A percentile compares a stretch with the other conserved stretches of the same genome.
Evolutionary conservation across 2,329 filamentous ascomycete genomes (phyloP).

Genomic region (Ophiostoma ulmi): DNA sequence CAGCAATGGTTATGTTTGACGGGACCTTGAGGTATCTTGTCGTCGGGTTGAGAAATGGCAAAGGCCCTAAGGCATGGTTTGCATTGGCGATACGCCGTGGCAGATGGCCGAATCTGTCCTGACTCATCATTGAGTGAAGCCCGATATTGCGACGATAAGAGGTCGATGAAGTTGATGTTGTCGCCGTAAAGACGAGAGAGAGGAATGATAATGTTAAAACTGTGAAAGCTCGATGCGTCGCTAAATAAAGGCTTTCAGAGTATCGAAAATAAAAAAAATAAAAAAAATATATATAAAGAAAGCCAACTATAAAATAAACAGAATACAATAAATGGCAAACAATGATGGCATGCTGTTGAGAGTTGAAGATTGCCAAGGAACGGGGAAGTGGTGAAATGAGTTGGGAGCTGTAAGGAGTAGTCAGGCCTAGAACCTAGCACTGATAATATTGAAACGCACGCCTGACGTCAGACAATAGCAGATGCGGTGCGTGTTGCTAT

Average conservation of each 20-base stretch:
- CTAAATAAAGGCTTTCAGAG: neutral
- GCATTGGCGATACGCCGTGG: constrained; percentile 22
- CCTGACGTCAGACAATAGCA: neutral
- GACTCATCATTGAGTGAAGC: neutral
- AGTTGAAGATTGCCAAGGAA: constrained; percentile 1
- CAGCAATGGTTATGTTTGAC: neutral
- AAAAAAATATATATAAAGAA: too few species aligned
- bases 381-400: neutral
- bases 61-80: constrained; percentile 1
- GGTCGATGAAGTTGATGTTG: too few species aligned
- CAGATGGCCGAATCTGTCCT: constrained; percentile 12
- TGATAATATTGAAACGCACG: neutral
- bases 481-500: neutral
- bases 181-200: neutral
- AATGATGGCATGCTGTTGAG: neutral
- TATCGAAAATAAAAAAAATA: neutral
- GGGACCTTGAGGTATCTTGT: constrained; percentile 26
- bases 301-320: neutral
- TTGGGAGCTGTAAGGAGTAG: neutral
- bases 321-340: neutral
- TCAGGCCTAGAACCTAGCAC: neutral
- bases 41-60: constrained; percentile 28
- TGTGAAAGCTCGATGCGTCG: neutral
- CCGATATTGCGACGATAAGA: neutral
- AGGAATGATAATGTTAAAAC: too few species aligned